phyloP scores from a whole-genome alignment of 768 basidiomycete species.

The Hypholoma fasciculare region DNA sequence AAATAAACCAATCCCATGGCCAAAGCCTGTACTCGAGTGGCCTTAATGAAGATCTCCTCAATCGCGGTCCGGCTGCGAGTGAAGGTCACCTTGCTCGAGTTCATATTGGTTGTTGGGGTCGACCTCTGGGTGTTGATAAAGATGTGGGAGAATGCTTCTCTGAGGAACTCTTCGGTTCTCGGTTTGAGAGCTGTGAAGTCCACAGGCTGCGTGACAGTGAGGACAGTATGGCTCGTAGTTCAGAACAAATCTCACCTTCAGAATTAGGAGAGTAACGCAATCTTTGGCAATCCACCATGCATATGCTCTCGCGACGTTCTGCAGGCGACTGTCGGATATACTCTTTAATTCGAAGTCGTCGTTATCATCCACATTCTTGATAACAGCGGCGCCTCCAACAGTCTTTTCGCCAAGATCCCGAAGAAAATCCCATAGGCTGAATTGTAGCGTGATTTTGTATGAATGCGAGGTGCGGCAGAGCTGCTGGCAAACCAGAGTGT shows the following conservation, averaged over 20 bases:
- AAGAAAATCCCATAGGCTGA: conserved; percentile 95
- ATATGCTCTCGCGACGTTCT: conserved; percentile 81
- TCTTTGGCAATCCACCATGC: conserved; percentile 95
- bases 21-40: conserved; percentile 60
- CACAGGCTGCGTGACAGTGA: conserved; percentile 58
- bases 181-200: conserved; percentile 79
- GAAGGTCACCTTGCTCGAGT: conserved; percentile 32
- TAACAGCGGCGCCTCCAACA: conserved; percentile 78
- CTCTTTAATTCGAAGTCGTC: conserved; percentile 49
- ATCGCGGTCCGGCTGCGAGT: conserved; percentile 58
- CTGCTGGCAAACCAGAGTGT: conserved; percentile 84
- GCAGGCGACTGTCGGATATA: conserved; percentile 56
- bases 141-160: conserved; percentile 65
- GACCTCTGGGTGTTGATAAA: conserved; percentile 75
- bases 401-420: conserved; percentile 84
- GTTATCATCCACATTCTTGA: conserved; percentile 62
- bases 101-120: conserved; percentile 58
- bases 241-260: conserved; percentile 62
- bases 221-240: background rate
- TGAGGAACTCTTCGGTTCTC: conserved; percentile 65
- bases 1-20: conserved; percentile 80
- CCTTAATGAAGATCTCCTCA: conserved; percentile 81
- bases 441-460: conserved; percentile 91
- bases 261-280: conserved; percentile 65
- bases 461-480: conserved; percentile 79